Conservation (phyloP, 495 filamentous ascomycete species). For the Lentithecium fluviatile region DNA sequence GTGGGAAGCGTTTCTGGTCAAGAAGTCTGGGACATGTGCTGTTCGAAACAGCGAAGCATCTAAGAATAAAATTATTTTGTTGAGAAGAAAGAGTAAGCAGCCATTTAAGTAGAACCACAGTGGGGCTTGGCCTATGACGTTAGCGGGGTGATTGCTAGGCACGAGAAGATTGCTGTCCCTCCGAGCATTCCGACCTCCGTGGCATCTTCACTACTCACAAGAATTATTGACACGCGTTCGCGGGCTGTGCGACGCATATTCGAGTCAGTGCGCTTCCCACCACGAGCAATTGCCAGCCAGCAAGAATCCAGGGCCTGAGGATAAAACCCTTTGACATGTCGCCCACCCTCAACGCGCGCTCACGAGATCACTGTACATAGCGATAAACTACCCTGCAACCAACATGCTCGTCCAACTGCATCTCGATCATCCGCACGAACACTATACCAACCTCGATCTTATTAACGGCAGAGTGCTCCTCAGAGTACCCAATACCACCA, state of each 20-base stretch:
- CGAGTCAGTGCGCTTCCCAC: neutral
- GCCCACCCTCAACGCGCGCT: neutral
- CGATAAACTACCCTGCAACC: neutral
- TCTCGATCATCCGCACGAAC: slow-evolving; percentile 69
- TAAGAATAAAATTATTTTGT: too few species aligned
- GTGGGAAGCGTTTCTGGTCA: neutral
- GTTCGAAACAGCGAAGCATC: too few species aligned
- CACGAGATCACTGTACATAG: neutral
- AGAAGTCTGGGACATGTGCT: too few species aligned
- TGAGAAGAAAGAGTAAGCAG: too few species aligned
- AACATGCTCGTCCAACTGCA: slow-evolving; percentile 74
- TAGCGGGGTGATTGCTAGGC: neutral
- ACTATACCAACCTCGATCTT: slow-evolving; percentile 88
- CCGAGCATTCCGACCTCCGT: neutral
- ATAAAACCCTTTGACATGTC: slow-evolving; percentile 12
- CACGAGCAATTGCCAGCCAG: neutral
- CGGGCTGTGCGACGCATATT: slow-evolving; percentile 17
- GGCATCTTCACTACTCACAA: neutral
- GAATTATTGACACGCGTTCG: slow-evolving; percentile 9
- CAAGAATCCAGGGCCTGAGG: neutral
- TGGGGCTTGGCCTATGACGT: slow-evolving; percentile 1
- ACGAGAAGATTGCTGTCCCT: neutral
- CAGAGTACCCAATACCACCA: slow-evolving; percentile 59
- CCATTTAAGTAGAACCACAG: too few species aligned
- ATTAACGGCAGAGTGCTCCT: slow-evolving; percentile 70